Evolutionary conservation across 2,329 filamentous ascomycete genomes (phyloP).

Genomic region (Claviceps sp.): DNA sequence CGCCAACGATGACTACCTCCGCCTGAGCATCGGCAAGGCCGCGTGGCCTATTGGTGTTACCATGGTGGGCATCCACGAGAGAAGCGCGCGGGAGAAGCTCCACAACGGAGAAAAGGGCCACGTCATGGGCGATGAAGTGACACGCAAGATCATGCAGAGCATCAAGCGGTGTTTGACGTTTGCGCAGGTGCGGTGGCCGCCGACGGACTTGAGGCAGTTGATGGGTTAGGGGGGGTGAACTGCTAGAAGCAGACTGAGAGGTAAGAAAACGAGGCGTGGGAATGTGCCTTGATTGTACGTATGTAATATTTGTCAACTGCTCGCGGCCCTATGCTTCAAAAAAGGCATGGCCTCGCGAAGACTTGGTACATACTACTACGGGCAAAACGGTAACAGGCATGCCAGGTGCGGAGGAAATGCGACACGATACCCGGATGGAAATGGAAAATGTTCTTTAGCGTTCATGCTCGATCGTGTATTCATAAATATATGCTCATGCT

Average conservation of each 20-base stretch:
- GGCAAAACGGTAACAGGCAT: neutral
- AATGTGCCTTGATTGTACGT: too few species aligned
- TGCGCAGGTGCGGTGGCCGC: slow-evolving; percentile 92
- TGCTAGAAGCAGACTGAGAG: too few species aligned
- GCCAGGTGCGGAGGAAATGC: neutral
- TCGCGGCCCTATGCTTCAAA: too few species aligned
- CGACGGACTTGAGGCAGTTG: slow-evolving; percentile 79
- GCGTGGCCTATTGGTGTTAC: slow-evolving; percentile 99
- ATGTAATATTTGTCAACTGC: too few species aligned
- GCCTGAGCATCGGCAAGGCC: slow-evolving; percentile 87
- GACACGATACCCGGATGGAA: neutral
- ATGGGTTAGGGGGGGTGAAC: slow-evolving; percentile 49
- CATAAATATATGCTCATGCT: neutral
- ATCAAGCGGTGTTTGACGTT: slow-evolving; percentile 96
- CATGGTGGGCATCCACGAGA: slow-evolving; percentile 99
- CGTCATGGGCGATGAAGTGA: slow-evolving; percentile 94
- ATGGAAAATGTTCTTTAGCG: neutral
- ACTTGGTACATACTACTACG: neutral
- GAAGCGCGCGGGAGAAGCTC: slow-evolving; percentile 87
- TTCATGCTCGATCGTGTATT: neutral
- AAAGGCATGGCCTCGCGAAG: neutral
- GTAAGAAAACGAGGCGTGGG: too few species aligned
- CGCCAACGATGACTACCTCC: slow-evolving; percentile 88
- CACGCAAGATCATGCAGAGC: slow-evolving; percentile 90
- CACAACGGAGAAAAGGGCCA: slow-evolving; percentile 81